Evolutionary conservation across 768 basidiomycete species (phyloP).

Genomic region (Cyclocybe aegerita): DNA sequence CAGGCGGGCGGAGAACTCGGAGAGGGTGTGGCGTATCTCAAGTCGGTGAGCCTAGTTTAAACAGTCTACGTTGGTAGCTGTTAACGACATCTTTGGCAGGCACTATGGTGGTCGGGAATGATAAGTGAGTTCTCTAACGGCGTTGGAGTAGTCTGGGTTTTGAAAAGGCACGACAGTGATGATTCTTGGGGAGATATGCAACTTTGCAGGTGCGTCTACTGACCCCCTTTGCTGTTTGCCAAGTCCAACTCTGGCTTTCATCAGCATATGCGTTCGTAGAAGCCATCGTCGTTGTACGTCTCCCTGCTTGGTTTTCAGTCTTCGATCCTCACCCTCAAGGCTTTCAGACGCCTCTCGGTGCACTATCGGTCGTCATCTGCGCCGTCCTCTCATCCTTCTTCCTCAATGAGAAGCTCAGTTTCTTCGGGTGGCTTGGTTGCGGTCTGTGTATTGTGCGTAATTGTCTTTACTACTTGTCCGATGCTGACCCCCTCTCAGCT

Average conservation of each 20-base stretch:
- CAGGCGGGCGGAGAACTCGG: constrained; percentile 79
- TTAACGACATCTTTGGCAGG: constrained; percentile 36
- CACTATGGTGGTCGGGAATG: constrained; percentile 96
- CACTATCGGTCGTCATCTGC: constrained; percentile 93
- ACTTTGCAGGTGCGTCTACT: constrained; percentile 67
- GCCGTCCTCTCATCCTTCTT: constrained; percentile 92
- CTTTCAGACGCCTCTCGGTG: constrained; percentile 85
- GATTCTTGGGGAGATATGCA: constrained; percentile 89
- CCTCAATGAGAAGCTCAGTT: constrained; percentile 88
- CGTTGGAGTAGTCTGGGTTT: neutral
- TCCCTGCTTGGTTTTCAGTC: neutral
- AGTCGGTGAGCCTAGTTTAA: constrained; percentile 61
- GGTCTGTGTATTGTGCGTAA: constrained; percentile 79
- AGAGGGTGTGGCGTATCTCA: constrained; percentile 93
- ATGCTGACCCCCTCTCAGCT: constrained; percentile 41
- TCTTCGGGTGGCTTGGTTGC: constrained; percentile 98
- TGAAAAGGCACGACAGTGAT: constrained; percentile 54
- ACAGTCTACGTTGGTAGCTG: neutral
- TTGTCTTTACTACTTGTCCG: neutral
- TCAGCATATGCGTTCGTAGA: constrained; percentile 86
- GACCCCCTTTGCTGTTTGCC: constrained; percentile 19
- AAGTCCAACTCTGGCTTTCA: constrained; percentile 9
- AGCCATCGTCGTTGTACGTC: constrained; percentile 85
- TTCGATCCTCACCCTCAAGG: constrained; percentile 1
- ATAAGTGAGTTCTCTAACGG: constrained; percentile 49